Conservation (phyloP, 257 asterid genomes). For the Nicotiana knightiana region DNA sequence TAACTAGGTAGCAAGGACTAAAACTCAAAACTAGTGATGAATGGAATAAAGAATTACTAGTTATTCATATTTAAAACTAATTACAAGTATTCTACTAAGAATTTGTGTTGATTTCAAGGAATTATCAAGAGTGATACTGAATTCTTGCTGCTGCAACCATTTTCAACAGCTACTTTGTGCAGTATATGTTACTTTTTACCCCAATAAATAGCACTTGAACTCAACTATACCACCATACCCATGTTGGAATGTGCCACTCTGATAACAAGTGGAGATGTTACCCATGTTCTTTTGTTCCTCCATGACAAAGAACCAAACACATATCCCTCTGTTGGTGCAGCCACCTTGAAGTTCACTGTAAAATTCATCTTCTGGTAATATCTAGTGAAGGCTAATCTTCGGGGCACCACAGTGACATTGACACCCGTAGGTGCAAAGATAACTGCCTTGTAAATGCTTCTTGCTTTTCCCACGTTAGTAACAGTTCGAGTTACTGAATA, state of each 20-base stretch:
- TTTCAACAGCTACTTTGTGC: background rate
- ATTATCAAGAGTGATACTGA: background rate
- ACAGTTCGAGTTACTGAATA: constrained; percentile 59
- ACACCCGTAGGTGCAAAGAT: constrained; percentile 61
- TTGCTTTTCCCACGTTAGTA: constrained; percentile 70
- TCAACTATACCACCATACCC: constrained; percentile 28
- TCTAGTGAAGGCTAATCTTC: constrained; percentile 39
- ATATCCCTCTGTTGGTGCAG: constrained; percentile 52
- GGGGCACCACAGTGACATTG: constrained; percentile 61
- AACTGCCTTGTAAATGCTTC: constrained; percentile 47
- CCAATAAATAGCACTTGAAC: background rate
- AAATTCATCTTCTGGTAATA: constrained; percentile 63
- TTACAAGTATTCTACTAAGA: constrained; percentile 6
- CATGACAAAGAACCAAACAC: constrained; percentile 82
- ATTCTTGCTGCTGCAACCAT: background rate
- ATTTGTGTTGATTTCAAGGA: background rate
- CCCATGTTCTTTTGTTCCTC: constrained; percentile 59
- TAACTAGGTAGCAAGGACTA: background rate
- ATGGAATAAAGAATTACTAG: background rate
- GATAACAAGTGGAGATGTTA: constrained; percentile 66
- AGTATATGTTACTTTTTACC: background rate
- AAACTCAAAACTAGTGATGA: background rate
- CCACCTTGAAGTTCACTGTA: constrained; percentile 55
- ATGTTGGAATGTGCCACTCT: constrained; percentile 32
- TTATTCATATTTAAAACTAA: background rate